Evolutionary conservation across 2,329 filamentous ascomycete genomes (phyloP), one percentile per base, ranked within the genome.

Genomic region (Sporothrix phasma): DNA sequence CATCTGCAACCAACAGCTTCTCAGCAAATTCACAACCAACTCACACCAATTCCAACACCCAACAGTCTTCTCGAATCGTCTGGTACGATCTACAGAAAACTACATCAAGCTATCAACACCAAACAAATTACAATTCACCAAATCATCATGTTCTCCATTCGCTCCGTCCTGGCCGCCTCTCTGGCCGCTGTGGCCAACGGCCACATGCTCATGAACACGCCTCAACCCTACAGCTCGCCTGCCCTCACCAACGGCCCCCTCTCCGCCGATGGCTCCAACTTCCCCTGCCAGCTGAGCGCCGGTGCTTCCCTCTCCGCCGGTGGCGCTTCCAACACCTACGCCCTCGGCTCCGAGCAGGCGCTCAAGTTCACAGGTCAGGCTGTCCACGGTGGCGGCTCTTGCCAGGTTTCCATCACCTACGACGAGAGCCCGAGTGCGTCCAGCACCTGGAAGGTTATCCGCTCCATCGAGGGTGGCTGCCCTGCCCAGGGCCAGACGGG

Each of bases 301-400:
- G 78, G 76, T 0, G 74, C 72, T 47, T 81, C 75, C 56, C 81
- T 82, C 5, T 76, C 80, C 0, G 76, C 78, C 1, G 75, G 79
- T 0, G 76, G 76, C 5, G 73, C 71, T 1, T 76, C 75, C 70
- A 90, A 90, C 69, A 72, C 78, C 0, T 89, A 88, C 74, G 77
- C 80, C 0, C 80, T 88, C 15, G 90, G 90, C 3, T 81, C 83
- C 5, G 68, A 74, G 0, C 84, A 88, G 70, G 73, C 77, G 0
- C 79, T 97, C 1, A 74, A 76, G 0, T 90, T 96, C 74, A 76
- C 76, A 0, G 92, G 92, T 41, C 78, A 80, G 58, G 92, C 92
- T 2, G 85, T 87, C 0, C 94, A 99, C 69, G 92, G 92, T 19
- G 94, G 94, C 62, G 94, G 94, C 0, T 95, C 90, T 0, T 97